Percentiles rank a stretch among this genome's conserved stretches.
phyloP scores from a whole-genome alignment of 169 alveolate genomes.

The Plasmodium vivax region DNA sequence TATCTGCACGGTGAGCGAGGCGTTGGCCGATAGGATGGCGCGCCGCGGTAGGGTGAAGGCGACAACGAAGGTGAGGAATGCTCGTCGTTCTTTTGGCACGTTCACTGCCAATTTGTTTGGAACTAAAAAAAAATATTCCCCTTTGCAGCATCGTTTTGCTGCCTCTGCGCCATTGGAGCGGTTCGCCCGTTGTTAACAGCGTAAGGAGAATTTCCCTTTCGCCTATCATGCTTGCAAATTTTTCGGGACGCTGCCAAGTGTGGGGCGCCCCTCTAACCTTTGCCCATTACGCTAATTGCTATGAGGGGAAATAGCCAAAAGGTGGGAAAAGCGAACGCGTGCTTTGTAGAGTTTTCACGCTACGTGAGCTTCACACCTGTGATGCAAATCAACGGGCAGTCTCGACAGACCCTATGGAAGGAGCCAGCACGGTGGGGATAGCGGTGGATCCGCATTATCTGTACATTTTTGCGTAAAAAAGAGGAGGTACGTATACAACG shows the following conservation, averaged over 20 bases:
- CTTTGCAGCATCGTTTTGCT: background rate
- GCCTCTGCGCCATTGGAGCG: background rate
- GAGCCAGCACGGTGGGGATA: background rate
- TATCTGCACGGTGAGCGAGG: background rate
- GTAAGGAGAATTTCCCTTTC: background rate
- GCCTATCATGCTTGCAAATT: background rate
- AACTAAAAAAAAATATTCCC: background rate
- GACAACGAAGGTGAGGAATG: background rate
- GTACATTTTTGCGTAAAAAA: background rate
- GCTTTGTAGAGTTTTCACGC: background rate
- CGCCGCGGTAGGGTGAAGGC: background rate
- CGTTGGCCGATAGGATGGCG: background rate
- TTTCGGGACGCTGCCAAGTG: background rate
- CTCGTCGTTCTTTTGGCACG: background rate
- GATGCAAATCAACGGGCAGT: background rate
- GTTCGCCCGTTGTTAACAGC: background rate
- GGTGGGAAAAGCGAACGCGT: background rate
- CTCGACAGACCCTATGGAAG: background rate
- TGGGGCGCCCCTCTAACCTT: background rate
- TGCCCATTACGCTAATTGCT: background rate
- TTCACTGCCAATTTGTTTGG: background rate
- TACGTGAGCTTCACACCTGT: background rate
- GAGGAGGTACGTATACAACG: background rate
- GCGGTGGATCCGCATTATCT: background rate
- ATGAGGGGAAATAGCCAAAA: background rate